Base-by-base conservation (phyloP, 495 filamentous ascomycete species). In the Bryoglossum gracile region DNA sequence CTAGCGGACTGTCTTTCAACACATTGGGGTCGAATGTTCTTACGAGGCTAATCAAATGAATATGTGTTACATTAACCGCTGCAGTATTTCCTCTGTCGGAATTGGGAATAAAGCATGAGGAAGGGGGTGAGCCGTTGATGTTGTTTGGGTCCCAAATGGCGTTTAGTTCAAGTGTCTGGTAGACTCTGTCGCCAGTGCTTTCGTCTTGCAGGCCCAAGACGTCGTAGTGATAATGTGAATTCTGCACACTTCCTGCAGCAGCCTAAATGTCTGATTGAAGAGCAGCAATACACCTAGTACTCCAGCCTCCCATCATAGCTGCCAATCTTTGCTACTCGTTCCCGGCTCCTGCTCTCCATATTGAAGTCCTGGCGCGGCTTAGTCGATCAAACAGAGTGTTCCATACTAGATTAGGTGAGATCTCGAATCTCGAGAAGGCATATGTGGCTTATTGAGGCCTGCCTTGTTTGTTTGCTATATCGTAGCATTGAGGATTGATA, bases 11-110 rank as follows among this genome's bases (percentile, higher is more conserved):
- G 11, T 59, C 48, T 23, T 71, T 65, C 42, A 67, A 54, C 18
- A 50, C 73, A 55, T 87, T 86, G 16, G 83, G 83, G 61, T 87
- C 67, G 47, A 78, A 73, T 1, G 70, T 68, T 36, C 69, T 65
- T 44, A 85, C 77, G 57, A 86, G 86, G 53, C 79, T 83, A 1
- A 76, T 74, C 80, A 78, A 84, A 57, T 85, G 85, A 0, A 68
- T 73, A 54, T 83, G 80, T 54, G 83, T 73, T 2, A 82, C 62
- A 0, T 74, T 68, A 0, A 50, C 33, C 14, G 32, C 30, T 19
- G 10, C 39, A 1, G 30, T 33, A 19, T 37, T 47, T 13, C 44
- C 44, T 6, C 44, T 69, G 49, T 84, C 81, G 2, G 54, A 65
- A 40, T 62, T 65, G 4, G 61, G 62, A 3, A 67, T 68, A 18